Evolutionary conservation across 495 filamentous ascomycete species (phyloP).

Genomic region (Friedmanniomyces simplex): DNA sequence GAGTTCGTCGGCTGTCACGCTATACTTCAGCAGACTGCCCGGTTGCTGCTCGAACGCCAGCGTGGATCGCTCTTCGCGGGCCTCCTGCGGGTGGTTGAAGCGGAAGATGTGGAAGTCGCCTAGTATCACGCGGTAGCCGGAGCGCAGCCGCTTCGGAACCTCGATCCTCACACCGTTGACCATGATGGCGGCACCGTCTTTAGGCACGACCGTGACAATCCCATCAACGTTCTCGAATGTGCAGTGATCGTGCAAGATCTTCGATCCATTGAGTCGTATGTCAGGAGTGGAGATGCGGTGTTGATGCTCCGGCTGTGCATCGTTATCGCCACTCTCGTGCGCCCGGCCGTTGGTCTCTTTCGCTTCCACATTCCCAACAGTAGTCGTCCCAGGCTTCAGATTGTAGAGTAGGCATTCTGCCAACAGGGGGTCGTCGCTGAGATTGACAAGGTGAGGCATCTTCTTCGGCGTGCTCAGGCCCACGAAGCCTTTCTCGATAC

Average conservation of each 20-base stretch:
- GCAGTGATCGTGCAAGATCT: conserved; percentile 87
- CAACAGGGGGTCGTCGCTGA: conserved; percentile 89
- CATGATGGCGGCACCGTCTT: conserved; percentile 88
- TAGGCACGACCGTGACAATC: conserved; percentile 77
- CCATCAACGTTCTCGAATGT: conserved; percentile 87
- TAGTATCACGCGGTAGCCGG: conserved; percentile 88
- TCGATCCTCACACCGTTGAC: conserved; percentile 86
- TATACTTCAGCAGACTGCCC: conserved; percentile 71
- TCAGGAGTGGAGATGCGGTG: conserved; percentile 36
- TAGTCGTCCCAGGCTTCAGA: conserved; percentile 87
- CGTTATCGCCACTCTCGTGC: not conserved
- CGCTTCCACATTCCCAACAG: conserved; percentile 84
- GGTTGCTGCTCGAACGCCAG: not conserved
- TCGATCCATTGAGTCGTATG: conserved; percentile 86
- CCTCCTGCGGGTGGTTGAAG: conserved; percentile 97
- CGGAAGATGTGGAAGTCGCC: conserved; percentile 99
- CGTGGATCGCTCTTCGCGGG: conserved; percentile 71
- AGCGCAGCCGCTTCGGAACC: conserved; percentile 71
- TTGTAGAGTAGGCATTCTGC: conserved; percentile 98
- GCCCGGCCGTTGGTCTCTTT: conserved; percentile 46
- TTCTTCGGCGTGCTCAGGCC: conserved; percentile 94
- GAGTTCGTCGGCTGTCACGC: conserved; percentile 71
- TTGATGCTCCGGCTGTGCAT: not conserved
- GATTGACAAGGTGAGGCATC: conserved; percentile 97
- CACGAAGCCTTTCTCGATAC: conserved; percentile 96